Conservation (phyloP, 805 yeast species). For the Naumovozyma castellii region DNA sequence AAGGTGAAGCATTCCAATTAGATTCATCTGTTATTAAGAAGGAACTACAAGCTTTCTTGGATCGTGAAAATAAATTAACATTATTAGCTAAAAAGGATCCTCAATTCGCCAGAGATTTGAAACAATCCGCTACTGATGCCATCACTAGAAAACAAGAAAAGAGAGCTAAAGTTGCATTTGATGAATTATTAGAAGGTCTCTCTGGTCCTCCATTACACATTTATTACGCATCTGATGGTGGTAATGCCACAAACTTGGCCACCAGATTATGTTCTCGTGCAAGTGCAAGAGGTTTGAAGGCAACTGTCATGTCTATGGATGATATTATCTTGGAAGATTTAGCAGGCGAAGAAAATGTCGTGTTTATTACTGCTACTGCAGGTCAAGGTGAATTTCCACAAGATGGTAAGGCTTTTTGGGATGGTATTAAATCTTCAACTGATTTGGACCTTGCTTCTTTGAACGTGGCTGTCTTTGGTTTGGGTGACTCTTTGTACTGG, state of each 20-base stretch:
- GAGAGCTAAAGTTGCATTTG: conserved; percentile 69
- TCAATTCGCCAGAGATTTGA: conserved; percentile 62
- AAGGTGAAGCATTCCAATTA: conserved; percentile 50
- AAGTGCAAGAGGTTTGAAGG: conserved; percentile 55
- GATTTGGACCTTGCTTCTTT: conserved; percentile 61
- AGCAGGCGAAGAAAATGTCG: conserved; percentile 49
- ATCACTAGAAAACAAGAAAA: conserved; percentile 49
- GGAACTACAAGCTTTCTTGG: conserved; percentile 70
- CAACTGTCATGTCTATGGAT: conserved; percentile 51
- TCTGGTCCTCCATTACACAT: conserved; percentile 87
- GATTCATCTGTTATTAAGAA: conserved; percentile 78
- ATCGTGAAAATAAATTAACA: conserved; percentile 81
- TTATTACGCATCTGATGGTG: conserved; percentile 87
- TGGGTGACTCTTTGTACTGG: conserved; percentile 95
- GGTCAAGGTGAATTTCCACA: conserved; percentile 94
- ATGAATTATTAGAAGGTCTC: conserved; percentile 70
- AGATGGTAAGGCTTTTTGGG: conserved; percentile 71
- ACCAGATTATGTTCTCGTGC: conserved; percentile 73
- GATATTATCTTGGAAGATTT: conserved; percentile 66
- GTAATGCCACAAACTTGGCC: conserved; percentile 76
- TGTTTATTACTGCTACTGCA: conserved; percentile 78
- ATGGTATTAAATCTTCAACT: conserved; percentile 50
- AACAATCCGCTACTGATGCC: conserved; percentile 51
- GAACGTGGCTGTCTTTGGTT: conserved; percentile 68
- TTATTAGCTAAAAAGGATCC: conserved; percentile 65